These are phyloP conservation scores for Paraleonurus japonicus DNA, from an alignment of 257 asterid species.

Conservation along the genomic window DNA sequence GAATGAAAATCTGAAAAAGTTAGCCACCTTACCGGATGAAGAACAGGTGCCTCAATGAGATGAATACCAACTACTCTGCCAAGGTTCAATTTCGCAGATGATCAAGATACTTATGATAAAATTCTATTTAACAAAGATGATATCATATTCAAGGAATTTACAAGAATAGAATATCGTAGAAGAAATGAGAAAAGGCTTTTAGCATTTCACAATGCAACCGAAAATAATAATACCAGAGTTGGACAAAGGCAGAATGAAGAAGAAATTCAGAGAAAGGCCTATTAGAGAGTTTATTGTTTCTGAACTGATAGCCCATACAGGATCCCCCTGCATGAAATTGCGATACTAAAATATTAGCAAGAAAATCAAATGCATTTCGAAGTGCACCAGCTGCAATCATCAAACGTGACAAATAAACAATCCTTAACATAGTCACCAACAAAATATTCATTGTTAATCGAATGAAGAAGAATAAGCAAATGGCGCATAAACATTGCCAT, in stretches of 20 bases:
- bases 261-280: constrained; percentile 89
- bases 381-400: neutral
- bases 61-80: constrained; percentile 97
- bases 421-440: neutral
- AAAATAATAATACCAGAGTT: constrained; percentile 55
- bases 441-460: neutral
- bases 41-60: constrained; percentile 71
- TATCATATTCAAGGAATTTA: neutral
- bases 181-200: neutral
- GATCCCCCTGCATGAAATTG: constrained; percentile 72
- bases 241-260: constrained; percentile 72
- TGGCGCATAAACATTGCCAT: no score
- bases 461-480: no score
- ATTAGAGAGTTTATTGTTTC: constrained; percentile 68
- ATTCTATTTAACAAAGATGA: neutral
- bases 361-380: neutral
- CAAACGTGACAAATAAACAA: neutral
- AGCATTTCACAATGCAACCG: constrained; percentile 18
- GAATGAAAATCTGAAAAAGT: neutral
- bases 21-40: constrained; percentile 48
- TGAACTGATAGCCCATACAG: constrained; percentile 88
- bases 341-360: neutral
- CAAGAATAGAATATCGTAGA: constrained; percentile 3
- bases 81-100: constrained; percentile 33
- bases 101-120: constrained; percentile 35